Percentiles rank a stretch among this genome's conserved stretches.
Evolutionary conservation across 768 basidiomycete species (phyloP).

Genomic region (Pisolithus orientalis): DNA sequence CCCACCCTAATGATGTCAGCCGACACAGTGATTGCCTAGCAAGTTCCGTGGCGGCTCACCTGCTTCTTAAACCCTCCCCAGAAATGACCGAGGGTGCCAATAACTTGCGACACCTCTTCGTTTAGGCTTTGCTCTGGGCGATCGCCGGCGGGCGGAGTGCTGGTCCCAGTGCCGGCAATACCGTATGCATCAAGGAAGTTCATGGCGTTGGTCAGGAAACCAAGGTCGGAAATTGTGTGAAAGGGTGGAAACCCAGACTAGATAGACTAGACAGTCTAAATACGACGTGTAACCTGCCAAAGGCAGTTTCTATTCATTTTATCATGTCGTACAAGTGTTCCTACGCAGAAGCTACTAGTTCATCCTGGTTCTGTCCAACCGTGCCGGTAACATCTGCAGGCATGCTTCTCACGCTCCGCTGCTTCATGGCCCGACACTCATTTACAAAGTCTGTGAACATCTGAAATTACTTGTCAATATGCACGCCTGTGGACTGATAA

Average conservation of each 20-base stretch:
- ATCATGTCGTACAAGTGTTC: conserved; percentile 10
- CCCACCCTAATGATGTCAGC: conserved; percentile 48
- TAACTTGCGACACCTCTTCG: conserved; percentile 84
- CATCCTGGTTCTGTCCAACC: conserved; percentile 19
- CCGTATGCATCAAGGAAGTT: conserved; percentile 74
- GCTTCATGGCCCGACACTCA: conserved; percentile 65
- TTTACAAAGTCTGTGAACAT: conserved; percentile 93
- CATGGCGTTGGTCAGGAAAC: conserved; percentile 34
- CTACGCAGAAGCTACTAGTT: conserved; percentile 27
- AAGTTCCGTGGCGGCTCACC: conserved; percentile 37
- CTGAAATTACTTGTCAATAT: conserved; percentile 30
- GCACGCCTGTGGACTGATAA: too few species aligned
- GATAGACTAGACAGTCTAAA: background rate
- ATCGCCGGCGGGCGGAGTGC: conserved; percentile 38
- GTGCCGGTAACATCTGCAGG: conserved; percentile 10
- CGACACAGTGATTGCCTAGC: background rate
- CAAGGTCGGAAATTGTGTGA: too few species aligned
- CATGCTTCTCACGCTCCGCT: conserved; percentile 21
- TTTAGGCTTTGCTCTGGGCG: conserved; percentile 57
- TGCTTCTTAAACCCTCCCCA: conserved; percentile 93
- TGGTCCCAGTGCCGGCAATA: conserved; percentile 36
- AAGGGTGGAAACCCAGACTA: background rate
- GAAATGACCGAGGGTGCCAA: conserved; percentile 79
- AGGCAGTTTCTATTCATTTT: too few species aligned
- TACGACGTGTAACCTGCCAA: background rate